A percentile compares a stretch with the other conserved stretches of the same genome.
These are phyloP conservation scores for Fusarium sp. DNA, from an alignment of 2,329 filamentous ascomycete species.

Conservation along the genomic window DNA sequence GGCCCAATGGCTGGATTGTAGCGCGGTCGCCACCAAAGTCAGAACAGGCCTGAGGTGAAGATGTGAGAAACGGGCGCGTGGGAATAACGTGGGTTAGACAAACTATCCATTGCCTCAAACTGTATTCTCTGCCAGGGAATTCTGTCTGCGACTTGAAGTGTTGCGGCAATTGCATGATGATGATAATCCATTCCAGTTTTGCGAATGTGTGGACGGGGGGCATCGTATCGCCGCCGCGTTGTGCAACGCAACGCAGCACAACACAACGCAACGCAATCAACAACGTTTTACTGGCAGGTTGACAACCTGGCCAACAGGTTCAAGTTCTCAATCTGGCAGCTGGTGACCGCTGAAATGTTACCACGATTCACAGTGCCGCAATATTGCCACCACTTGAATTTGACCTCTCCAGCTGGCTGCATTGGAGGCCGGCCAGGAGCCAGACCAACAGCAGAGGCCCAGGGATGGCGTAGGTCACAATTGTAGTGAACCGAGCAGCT, in stretches of 20 bases:
- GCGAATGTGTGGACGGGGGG: slow-evolving; percentile 15
- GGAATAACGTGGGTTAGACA: slow-evolving; percentile 20
- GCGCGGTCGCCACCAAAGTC: slow-evolving; percentile 13
- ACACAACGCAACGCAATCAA: slow-evolving; percentile 11
- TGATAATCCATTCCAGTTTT: slow-evolving; percentile 21
- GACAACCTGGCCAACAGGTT: slow-evolving; percentile 14
- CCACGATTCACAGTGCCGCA: slow-evolving; percentile 23
- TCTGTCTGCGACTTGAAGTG: slow-evolving; percentile 3
- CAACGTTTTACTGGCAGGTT: slow-evolving; percentile 18
- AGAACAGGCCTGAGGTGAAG: background rate
- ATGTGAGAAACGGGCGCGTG: slow-evolving; percentile 12
- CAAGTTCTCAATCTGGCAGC: slow-evolving; percentile 30
- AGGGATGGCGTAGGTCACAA: slow-evolving; percentile 2
- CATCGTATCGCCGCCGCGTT: slow-evolving; percentile 12
- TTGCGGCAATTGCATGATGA: slow-evolving; percentile 25
- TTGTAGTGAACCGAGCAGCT: slow-evolving; percentile 32
- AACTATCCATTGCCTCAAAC: slow-evolving; percentile 2
- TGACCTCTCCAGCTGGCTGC: slow-evolving; percentile 18
- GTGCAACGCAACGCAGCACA: slow-evolving; percentile 22
- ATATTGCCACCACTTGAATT: slow-evolving; percentile 24
- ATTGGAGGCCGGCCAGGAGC: slow-evolving; percentile 4
- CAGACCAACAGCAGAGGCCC: background rate
- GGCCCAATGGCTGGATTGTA: slow-evolving; percentile 15
- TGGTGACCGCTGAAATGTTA: slow-evolving; percentile 26
- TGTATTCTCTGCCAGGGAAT: slow-evolving; percentile 5